These are phyloP conservation scores for Toxicodendron radicans DNA, from an alignment of 345 rosid species.

Conservation along the genomic window DNA sequence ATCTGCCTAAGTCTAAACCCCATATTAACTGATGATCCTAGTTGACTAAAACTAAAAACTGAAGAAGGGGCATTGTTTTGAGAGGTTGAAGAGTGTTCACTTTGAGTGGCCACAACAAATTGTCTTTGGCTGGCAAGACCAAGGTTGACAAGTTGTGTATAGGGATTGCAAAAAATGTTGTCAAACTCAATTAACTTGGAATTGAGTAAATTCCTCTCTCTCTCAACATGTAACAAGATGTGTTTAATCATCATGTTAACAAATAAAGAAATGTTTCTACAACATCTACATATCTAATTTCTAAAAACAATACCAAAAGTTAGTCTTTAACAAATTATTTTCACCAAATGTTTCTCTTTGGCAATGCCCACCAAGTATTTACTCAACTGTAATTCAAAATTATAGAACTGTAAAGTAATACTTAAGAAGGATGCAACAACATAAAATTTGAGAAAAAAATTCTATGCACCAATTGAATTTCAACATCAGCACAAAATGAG, in stretches of 20 bases:
- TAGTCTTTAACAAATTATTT: too few species aligned
- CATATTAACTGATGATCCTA: too few species aligned
- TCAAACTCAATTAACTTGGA: too few species aligned
- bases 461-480: conserved; percentile 1
- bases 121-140: too few species aligned
- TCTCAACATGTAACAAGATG: conserved; percentile 56
- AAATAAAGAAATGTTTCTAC: neutral
- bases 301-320: neutral
- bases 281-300: conserved; percentile 1
- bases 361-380: too few species aligned
- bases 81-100: conserved; percentile 32
- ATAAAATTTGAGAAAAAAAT: neutral
- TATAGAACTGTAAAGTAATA: neutral
- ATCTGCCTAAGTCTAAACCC: too few species aligned
- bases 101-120: conserved; percentile 30
- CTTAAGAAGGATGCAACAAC: neutral
- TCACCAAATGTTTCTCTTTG: too few species aligned
- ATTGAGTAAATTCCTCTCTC: too few species aligned
- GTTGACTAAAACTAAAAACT: too few species aligned
- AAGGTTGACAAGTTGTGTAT: too few species aligned
- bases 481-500: neutral
- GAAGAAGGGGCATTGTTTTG: conserved; percentile 47
- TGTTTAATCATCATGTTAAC: conserved; percentile 1
- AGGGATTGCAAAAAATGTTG: too few species aligned
- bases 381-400: neutral